Evolutionary conservation across 331 rosid genomes (phyloP).

Genomic region (Pyrus hybrid): DNA sequence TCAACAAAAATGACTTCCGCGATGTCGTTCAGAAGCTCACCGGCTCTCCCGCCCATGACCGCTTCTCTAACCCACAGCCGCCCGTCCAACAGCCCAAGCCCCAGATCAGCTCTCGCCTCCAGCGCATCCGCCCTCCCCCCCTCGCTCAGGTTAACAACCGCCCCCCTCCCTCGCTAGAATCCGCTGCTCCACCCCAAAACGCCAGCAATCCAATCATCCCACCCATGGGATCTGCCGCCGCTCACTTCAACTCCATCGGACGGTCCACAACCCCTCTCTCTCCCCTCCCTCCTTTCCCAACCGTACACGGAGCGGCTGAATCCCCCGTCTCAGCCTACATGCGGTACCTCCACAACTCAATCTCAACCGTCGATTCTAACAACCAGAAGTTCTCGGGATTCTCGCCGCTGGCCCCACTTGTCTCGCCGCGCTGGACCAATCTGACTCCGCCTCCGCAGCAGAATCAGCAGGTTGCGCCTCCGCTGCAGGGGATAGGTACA

Average conservation of each 20-base stretch:
- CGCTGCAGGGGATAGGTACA: slow-evolving; percentile 13
- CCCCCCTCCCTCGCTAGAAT: slow-evolving; percentile 43
- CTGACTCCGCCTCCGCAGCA: slow-evolving; percentile 27
- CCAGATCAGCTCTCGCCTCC: slow-evolving; percentile 64
- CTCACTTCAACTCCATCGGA: slow-evolving; percentile 30
- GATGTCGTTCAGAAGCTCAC: slow-evolving; percentile 96
- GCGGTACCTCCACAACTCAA: slow-evolving; percentile 57
- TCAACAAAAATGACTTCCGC: slow-evolving; percentile 90
- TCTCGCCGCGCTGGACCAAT: slow-evolving; percentile 54
- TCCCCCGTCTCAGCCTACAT: slow-evolving; percentile 86
- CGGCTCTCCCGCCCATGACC: slow-evolving; percentile 87
- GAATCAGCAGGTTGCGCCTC: slow-evolving; percentile 13
- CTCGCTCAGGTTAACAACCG: slow-evolving; percentile 57
- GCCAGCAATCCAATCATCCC: slow-evolving; percentile 17
- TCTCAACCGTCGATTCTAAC: slow-evolving; percentile 31
- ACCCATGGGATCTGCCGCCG: slow-evolving; percentile 1
- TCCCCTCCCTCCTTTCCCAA: slow-evolving; percentile 83
- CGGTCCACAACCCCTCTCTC: slow-evolving; percentile 60
- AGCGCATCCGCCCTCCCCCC: slow-evolving; percentile 93
- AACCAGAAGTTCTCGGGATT: slow-evolving; percentile 53
- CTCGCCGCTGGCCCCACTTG: slow-evolving; percentile 46
- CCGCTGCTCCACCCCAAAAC: slow-evolving; percentile 13
- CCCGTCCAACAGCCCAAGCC: slow-evolving; percentile 73
- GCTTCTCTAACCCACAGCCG: slow-evolving; percentile 59
- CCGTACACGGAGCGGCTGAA: slow-evolving; percentile 83